A percentile compares a stretch with the other conserved stretches of the same genome.
These are phyloP conservation scores for Suillus subaureus DNA, from an alignment of 768 basidiomycete species.

Conservation along the genomic window DNA sequence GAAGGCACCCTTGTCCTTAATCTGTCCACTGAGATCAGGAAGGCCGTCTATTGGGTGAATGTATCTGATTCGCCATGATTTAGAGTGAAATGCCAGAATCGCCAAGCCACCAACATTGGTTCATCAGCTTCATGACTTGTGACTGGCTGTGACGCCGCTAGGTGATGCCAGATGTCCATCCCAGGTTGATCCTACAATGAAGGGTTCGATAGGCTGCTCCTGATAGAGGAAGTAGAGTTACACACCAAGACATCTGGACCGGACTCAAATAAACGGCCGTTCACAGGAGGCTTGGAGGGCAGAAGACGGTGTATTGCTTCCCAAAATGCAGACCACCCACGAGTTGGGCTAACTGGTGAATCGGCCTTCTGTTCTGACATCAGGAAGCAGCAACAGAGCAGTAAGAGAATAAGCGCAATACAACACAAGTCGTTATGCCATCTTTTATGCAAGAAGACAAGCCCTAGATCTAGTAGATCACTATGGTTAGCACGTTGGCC, in stretches of 20 bases:
- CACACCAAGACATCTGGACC: neutral
- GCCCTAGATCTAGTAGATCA: neutral
- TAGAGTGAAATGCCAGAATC: neutral
- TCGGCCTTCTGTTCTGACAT: conserved; percentile 1
- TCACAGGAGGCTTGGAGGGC: neutral
- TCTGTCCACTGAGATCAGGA: conserved; percentile 12
- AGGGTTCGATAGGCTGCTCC: neutral
- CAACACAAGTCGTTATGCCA: neutral
- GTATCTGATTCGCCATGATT: neutral
- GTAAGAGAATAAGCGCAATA: neutral
- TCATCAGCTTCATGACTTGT: neutral
- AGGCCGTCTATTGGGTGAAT: neutral
- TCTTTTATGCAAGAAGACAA: neutral
- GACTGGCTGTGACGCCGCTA: neutral
- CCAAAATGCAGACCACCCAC: neutral
- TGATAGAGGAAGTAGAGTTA: neutral
- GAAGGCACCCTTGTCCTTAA: conserved; percentile 26
- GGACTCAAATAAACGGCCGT: neutral
- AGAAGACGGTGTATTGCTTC: neutral
- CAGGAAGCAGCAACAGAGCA: neutral
- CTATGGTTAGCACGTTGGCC: neutral
- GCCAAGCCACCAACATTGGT: neutral
- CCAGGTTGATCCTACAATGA: conserved; percentile 1
- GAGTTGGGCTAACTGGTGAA: neutral
- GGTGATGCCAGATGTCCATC: neutral